Conservation (phyloP, 1,139 yeast species). For the Hansenula sp. region DNA sequence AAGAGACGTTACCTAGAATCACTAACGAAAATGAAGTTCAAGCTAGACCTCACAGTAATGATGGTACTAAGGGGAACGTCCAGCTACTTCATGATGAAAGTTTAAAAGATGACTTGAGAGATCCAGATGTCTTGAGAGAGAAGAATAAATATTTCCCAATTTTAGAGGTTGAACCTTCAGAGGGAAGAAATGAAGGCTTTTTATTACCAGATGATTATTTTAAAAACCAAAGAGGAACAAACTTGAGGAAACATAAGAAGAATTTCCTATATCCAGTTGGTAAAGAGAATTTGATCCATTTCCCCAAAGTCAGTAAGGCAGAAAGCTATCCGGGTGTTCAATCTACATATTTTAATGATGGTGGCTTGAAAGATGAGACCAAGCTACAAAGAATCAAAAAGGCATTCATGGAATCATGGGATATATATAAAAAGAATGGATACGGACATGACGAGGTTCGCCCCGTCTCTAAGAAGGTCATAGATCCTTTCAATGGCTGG, state of each 20-base stretch:
- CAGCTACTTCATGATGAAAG: not conserved
- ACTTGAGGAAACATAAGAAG: slow-evolving; percentile 15
- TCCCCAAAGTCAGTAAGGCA: slow-evolving; percentile 17
- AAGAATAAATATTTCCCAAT: slow-evolving; percentile 36
- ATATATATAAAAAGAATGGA: slow-evolving; percentile 51
- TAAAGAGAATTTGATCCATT: slow-evolving; percentile 27
- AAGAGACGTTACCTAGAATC: slow-evolving; percentile 21
- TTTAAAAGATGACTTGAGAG: slow-evolving; percentile 1
- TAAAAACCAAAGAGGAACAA: slow-evolving; percentile 12
- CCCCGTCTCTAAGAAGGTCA: slow-evolving; percentile 31
- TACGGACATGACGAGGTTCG: slow-evolving; percentile 66
- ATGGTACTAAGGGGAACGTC: not conserved
- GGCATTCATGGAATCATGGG: slow-evolving; percentile 58
- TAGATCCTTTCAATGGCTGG: slow-evolving; percentile 44
- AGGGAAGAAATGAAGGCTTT: slow-evolving; percentile 17
- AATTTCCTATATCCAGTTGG: slow-evolving; percentile 28
- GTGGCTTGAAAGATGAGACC: slow-evolving; percentile 25
- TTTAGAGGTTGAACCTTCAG: slow-evolving; percentile 19
- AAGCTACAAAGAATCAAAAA: slow-evolving; percentile 44
- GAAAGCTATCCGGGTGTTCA: slow-evolving; percentile 27
- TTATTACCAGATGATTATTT: slow-evolving; percentile 20
- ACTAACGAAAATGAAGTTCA: slow-evolving; percentile 5
- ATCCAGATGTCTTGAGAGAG: slow-evolving; percentile 20
- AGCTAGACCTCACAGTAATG: not conserved
- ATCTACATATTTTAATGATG: slow-evolving; percentile 23